Percentiles rank a stretch among this genome's conserved stretches.
Conservation (phyloP, 2,329 filamentous ascomycete genomes). For the Claviceps monticola region DNA sequence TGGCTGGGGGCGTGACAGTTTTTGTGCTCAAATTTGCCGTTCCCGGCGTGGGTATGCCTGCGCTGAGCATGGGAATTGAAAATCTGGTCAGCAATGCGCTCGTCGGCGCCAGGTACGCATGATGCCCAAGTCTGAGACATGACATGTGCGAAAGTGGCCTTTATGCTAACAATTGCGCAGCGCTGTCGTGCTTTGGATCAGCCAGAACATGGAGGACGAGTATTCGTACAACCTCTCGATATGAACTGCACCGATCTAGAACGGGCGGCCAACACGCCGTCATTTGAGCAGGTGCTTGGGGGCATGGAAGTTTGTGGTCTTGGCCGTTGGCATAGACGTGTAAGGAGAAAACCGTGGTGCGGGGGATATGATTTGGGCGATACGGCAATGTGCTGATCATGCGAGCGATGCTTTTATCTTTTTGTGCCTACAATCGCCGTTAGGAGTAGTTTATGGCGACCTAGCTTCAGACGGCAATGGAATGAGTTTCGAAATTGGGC, state of each 20-base stretch:
- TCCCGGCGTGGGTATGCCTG: constrained; percentile 41
- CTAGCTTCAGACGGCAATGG: background rate
- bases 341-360: background rate
- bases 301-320: too few species aligned
- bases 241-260: background rate
- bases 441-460: background rate
- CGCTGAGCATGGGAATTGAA: constrained; percentile 50
- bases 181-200: constrained; percentile 52
- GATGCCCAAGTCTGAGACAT: background rate
- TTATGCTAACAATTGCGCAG: constrained; percentile 20
- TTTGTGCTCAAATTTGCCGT: constrained; percentile 54
- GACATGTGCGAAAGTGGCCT: background rate
- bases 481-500: background rate
- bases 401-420: background rate
- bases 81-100: constrained; percentile 52
- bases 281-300: too few species aligned
- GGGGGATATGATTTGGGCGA: background rate
- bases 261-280: too few species aligned
- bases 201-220: constrained; percentile 61
- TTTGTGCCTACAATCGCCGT: background rate
- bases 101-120: constrained; percentile 43
- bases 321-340: background rate
- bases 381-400: background rate
- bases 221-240: constrained; percentile 55
- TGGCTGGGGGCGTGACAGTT: constrained; percentile 56